Conservation (phyloP, 257 asterid species). For the Salvia splendens region DNA sequence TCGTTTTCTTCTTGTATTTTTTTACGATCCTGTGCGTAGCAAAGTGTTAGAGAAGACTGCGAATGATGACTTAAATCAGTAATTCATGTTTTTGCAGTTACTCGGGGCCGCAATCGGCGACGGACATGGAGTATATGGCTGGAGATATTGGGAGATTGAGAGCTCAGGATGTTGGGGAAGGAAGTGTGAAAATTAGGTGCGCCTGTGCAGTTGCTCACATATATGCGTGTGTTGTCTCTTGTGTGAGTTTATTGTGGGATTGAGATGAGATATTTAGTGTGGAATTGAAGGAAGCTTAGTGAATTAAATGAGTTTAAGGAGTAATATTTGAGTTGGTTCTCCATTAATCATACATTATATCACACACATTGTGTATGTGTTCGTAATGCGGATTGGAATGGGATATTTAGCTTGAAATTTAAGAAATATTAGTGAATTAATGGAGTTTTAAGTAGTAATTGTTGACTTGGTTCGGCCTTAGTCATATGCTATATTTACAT, state of each 20-base stretch:
- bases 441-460: background rate
- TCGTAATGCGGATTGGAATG: background rate
- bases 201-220: conserved; percentile 14
- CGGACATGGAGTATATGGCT: conserved; percentile 43
- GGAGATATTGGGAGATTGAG: conserved; percentile 57
- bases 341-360: background rate
- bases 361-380: too few relatives aligned
- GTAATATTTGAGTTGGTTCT: background rate
- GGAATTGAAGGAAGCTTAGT: background rate
- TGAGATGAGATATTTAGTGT: conserved; percentile 8
- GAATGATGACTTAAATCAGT: background rate
- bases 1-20: background rate
- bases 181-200: conserved; percentile 79
- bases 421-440: conserved; percentile 1
- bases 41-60: background rate
- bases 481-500: background rate
- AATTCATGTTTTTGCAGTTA: conserved; percentile 48
- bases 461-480: background rate
- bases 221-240: background rate
- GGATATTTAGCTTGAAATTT: background rate
- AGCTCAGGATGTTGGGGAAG: conserved; percentile 88
- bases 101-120: conserved; percentile 61
- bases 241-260: conserved; percentile 3
- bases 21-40: background rate
- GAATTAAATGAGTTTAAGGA: background rate